Conservation (phyloP, 805 yeast genomes). For the Kazachstania taianensis region DNA sequence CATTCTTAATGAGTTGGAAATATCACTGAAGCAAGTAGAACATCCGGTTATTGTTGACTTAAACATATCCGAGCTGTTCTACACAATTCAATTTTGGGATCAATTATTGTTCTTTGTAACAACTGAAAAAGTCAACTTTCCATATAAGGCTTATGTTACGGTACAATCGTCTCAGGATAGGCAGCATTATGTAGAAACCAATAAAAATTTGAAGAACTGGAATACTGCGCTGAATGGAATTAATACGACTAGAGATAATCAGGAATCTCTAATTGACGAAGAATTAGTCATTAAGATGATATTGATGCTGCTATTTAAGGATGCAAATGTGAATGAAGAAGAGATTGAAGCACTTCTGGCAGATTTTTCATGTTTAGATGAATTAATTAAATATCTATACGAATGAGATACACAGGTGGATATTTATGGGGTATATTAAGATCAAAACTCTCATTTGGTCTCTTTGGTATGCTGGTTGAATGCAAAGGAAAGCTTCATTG, state of each 20-base stretch:
- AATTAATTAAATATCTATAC: slow-evolving; percentile 1
- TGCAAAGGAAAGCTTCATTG: slow-evolving; percentile 21
- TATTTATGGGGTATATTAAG: no score
- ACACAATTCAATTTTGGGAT: slow-evolving; percentile 8
- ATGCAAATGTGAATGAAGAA: slow-evolving; percentile 2
- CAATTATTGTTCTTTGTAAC: background rate
- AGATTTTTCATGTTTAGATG: slow-evolving; percentile 2
- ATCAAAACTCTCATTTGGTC: no score
- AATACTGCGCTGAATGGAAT: background rate
- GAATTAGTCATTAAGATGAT: slow-evolving; percentile 4
- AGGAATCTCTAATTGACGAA: background rate
- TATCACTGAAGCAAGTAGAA: background rate
- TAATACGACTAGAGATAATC: background rate
- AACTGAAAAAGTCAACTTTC: background rate
- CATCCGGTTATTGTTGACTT: background rate
- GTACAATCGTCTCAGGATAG: slow-evolving; percentile 6
- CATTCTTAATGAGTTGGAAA: background rate
- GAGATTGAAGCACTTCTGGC: slow-evolving; percentile 5
- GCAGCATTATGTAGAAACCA: slow-evolving; percentile 5
- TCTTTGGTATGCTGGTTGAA: no score
- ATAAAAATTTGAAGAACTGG: slow-evolving; percentile 1
- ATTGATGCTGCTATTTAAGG: slow-evolving; percentile 4
- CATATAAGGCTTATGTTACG: slow-evolving; percentile 4
- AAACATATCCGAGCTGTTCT: slow-evolving; percentile 3
- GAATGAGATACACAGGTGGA: no score